Evolutionary conservation across 177 flowering plant species (phyloP), one percentile per base, ranked within the genome.

Genomic region (Vitis hybrid): DNA sequence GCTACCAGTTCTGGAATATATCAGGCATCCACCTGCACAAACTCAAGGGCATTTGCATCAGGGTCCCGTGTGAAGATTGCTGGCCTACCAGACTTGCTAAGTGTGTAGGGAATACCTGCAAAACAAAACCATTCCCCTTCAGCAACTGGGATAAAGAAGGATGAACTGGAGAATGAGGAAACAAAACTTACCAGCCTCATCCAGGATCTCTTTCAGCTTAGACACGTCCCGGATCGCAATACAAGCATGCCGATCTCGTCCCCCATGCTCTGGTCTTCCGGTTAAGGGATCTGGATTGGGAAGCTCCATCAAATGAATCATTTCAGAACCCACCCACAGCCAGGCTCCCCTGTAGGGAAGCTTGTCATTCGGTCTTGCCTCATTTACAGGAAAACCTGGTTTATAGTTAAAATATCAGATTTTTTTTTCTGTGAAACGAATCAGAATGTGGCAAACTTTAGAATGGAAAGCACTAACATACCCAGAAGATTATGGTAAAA

Each of bases 271-370:
- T 32, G 99, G 94, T 21, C 97, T 85, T 30, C 98, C 98, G 2
- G 87, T 81, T 54, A 89, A 81, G 6, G 99, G 99, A 67, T 94
- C 99, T 10, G 99, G 99, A 82, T 94, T 94, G 55, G 97, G 96
- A 77, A 94, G 99, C 81, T 94, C 99, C 97, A 94, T 92, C 75
- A 94, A 78, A 75, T 94, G 99, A 81, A 94, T 92, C 99, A 94
- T 94, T 78, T 89, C 97, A 59, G 97, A 82, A 60, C 98, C 98
- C 71, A 95, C 94, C 99, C 98, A 96, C 64, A 96, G 77, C 99
- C 98, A 96, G 69, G 93, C 97, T 80, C 99, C 99, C 70, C 97
- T 85, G 65, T 93, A 96, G 0, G 98, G 98, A 32, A 96, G 99
- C 82, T 96, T 93, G 50, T 88, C 93, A 76, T 90, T 74, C 14